phyloP scores from a whole-genome alignment of 495 filamentous ascomycete genomes.

The Haplographium delicatum region DNA sequence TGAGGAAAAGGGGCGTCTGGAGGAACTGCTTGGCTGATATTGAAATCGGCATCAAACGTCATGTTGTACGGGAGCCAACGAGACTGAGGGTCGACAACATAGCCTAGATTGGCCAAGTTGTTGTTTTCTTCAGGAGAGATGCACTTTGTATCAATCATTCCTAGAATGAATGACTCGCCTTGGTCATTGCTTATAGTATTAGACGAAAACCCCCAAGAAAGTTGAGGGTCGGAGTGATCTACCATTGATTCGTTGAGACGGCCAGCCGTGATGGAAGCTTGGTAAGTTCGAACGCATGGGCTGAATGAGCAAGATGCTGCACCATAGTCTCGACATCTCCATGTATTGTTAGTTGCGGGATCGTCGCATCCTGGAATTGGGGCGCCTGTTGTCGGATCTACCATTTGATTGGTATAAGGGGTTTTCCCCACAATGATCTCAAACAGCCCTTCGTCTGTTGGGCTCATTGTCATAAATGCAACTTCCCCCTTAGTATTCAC shows the following conservation, averaged over 20 bases:
- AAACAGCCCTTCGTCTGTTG: background rate
- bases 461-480: conserved; percentile 1
- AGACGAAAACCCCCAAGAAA: too few relatives aligned
- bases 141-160: conserved; percentile 4
- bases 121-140: conserved; percentile 5
- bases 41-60: too few relatives aligned
- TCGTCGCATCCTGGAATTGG: conserved; percentile 1
- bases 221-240: background rate
- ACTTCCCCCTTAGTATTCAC: background rate
- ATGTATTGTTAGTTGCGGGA: background rate
- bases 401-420: background rate
- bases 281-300: background rate
- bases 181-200: too few relatives aligned
- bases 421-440: conserved; percentile 2
- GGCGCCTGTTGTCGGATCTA: background rate
- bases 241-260: background rate
- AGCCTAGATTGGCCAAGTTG: background rate
- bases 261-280: background rate
- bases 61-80: background rate
- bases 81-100: background rate
- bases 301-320: background rate
- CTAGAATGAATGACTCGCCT: background rate
- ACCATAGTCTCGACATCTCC: conserved; percentile 1
- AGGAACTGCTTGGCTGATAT: background rate
- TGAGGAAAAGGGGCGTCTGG: background rate